Base-by-base conservation (phyloP, 345 rosid species). In the Populus alba region DNA sequence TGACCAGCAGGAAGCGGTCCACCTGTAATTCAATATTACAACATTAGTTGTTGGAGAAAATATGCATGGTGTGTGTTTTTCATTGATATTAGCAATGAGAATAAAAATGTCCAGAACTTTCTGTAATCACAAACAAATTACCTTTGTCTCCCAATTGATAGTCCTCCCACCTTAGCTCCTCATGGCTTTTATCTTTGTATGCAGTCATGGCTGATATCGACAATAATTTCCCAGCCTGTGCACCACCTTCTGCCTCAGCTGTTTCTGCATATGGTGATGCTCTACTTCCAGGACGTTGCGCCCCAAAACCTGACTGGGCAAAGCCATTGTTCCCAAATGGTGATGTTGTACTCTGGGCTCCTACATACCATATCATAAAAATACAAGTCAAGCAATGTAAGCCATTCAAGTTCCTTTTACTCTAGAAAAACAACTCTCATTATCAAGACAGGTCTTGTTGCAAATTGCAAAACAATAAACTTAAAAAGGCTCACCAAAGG, bases 141-240 rank as follows among this genome's bases (percentile, higher is more conserved):
- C 99, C 98, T 92, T 94, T 94, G 84, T 97, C 99, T 86, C 99
- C 99, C 74, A 75, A 82, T 79, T 97, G 99, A 79, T 91, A 92
- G 79, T 97, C 99, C 82, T 91, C 99, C 98, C 97, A 91, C 78
- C 97, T 86, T 71, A 97, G 89, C 88, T 94, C 99, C 83, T 97
- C 98, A 53, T 90, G 97, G 83, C 86, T 88, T 86, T 92, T 92
- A 45, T 88, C 91, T 78, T 85, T 90, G 83, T 94, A 86, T 57
- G 71, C 87, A 76, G 92, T 74, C 99, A 92, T 92, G 55, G 97
- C 97, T 33, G 97, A 90, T 85, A 97, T 91, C 23, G 99, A 97
- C 77, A 81, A 90, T 71, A 97, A 83, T 88, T 88, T 96, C 66
- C 89, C 97, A 81, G 94, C 86, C 85, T 87, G 91, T 23, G 84